Evolutionary conservation across 345 rosid genomes (phyloP).

Genomic region (Hirschfeldia incana): DNA sequence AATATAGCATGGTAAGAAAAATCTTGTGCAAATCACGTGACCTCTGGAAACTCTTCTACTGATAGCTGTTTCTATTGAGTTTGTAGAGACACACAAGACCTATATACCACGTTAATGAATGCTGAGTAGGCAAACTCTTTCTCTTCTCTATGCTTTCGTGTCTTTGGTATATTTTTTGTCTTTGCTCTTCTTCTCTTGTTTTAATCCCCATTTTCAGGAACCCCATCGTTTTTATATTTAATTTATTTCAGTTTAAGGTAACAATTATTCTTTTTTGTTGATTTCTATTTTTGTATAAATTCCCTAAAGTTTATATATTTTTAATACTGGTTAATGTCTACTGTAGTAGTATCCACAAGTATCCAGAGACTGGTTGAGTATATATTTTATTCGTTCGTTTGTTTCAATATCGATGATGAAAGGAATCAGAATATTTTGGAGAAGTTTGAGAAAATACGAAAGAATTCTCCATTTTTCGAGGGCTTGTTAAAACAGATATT

Average conservation of each 20-base stretch:
- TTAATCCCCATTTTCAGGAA: slow-evolving; percentile 23
- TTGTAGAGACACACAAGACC: slow-evolving; percentile 24
- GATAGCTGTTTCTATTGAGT: slow-evolving; percentile 33
- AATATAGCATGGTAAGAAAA: not conserved
- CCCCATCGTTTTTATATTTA: not conserved
- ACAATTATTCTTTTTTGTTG: not conserved
- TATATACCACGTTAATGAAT: slow-evolving; percentile 23
- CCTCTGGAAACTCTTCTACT: slow-evolving; percentile 18
- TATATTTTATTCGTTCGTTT: not conserved
- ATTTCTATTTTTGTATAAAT: not conserved
- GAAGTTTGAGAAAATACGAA: slow-evolving; percentile 5
- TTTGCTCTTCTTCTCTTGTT: slow-evolving; percentile 13
- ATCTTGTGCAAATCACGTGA: slow-evolving; percentile 35
- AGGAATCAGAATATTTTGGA: slow-evolving; percentile 6
- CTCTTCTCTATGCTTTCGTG: not conserved
- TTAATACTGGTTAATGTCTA: not conserved
- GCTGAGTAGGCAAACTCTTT: slow-evolving; percentile 25
- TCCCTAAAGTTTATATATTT: not conserved
- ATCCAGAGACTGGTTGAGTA: slow-evolving; percentile 12
- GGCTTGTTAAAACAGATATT: slow-evolving; percentile 31
- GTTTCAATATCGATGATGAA: slow-evolving; percentile 23
- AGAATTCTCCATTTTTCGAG: slow-evolving; percentile 30
- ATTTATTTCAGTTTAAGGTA: not conserved
- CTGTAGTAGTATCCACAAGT: not conserved
- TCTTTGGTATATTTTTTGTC: not conserved